phyloP scores from a whole-genome alignment of 148 eudicot genomes.

The Limonium bicolor region DNA sequence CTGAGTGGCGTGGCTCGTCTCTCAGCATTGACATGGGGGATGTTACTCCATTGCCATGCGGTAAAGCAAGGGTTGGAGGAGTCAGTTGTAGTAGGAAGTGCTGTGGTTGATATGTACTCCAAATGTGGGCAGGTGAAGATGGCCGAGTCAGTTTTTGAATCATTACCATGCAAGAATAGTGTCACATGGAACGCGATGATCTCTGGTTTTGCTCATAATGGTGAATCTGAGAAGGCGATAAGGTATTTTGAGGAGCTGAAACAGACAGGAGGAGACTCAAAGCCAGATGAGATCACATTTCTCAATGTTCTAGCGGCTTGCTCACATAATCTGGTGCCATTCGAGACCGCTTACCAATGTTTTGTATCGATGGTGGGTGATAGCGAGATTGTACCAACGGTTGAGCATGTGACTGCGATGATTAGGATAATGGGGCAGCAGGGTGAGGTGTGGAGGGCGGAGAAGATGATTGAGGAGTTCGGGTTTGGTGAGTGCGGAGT shows the following conservation, averaged over 20 bases:
- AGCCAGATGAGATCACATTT: conserved; percentile 60
- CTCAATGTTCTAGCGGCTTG: conserved; percentile 61
- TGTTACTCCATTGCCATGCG: conserved; percentile 35
- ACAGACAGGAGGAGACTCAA: conserved; percentile 18
- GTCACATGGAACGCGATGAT: conserved; percentile 71
- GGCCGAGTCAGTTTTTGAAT: conserved; percentile 34
- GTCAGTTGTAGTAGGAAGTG: conserved; percentile 55
- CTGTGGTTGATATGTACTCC: conserved; percentile 68
- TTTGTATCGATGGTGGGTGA: conserved; percentile 36
- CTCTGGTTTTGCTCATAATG: conserved; percentile 77
- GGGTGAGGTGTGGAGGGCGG: conserved; percentile 48
- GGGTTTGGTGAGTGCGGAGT: conserved; percentile 37
- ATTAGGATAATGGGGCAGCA: conserved; percentile 72
- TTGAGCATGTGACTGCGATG: conserved; percentile 54
- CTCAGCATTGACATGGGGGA: conserved; percentile 50
- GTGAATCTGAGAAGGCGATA: conserved; percentile 36
- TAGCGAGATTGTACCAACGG: conserved; percentile 32
- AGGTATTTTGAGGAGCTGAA: conserved; percentile 37
- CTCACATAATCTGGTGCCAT: conserved; percentile 43
- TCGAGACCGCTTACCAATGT: conserved; percentile 30
- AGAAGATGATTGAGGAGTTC: conserved; percentile 46
- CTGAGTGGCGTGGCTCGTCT: conserved; percentile 49
- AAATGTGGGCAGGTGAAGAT: conserved; percentile 48
- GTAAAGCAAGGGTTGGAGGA: conserved; percentile 31
- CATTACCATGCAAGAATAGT: conserved; percentile 42